Evolutionary conservation across 2,329 filamentous ascomycete genomes (phyloP).

Genomic region (Arthrocladium fulminans): DNA sequence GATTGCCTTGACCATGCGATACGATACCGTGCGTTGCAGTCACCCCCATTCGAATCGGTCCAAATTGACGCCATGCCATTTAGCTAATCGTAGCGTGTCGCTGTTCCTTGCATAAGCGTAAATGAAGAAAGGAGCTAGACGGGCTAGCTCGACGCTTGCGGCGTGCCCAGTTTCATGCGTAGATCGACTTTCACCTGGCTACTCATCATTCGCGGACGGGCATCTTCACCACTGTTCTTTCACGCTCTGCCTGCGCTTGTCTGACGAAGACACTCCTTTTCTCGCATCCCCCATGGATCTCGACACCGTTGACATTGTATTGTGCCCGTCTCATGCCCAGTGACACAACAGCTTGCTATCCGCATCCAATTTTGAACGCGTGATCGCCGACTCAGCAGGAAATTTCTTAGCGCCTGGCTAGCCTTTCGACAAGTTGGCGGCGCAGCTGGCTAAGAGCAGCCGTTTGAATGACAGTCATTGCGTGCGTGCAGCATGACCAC

Average conservation of each 20-base stretch:
- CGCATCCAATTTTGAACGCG: too few relatives aligned
- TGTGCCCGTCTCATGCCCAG: too few relatives aligned
- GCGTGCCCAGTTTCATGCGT: conserved; percentile 5
- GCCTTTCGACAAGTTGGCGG: too few relatives aligned
- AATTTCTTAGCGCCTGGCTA: too few relatives aligned
- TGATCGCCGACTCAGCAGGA: too few relatives aligned
- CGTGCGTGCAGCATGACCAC: conserved; percentile 3
- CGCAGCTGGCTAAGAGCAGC: neutral
- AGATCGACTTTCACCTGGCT: conserved; percentile 2
- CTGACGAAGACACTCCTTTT: neutral
- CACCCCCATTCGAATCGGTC: neutral
- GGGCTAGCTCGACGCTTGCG: conserved; percentile 13
- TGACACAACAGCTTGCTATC: too few relatives aligned
- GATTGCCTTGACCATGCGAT: neutral
- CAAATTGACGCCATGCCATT: conserved; percentile 2
- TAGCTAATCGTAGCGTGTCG: neutral
- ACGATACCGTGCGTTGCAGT: neutral
- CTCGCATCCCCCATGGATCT: neutral
- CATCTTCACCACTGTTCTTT: neutral
- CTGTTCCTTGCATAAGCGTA: conserved; percentile 10
- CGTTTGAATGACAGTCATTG: neutral
- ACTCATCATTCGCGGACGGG: neutral
- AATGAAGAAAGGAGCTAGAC: neutral
- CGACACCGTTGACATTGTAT: neutral
- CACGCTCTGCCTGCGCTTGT: neutral